Conservation (phyloP, 805 yeast genomes). For the Sugiyamaella valdiviana region DNA sequence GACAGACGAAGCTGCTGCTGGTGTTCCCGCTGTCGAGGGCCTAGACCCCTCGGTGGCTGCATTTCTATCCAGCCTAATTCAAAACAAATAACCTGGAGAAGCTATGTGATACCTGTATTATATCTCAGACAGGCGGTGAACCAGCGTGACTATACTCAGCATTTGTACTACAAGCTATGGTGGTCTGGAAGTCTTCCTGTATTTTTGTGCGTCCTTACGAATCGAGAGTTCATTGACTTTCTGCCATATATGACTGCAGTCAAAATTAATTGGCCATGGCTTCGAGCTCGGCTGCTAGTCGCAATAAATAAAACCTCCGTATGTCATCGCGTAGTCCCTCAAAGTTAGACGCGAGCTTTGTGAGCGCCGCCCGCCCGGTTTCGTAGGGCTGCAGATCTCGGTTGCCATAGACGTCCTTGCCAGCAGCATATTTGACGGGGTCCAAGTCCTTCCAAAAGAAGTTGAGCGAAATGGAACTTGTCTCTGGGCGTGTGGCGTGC, state of each 20-base stretch:
- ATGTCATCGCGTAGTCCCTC: constrained; percentile 26
- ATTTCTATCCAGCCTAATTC: constrained; percentile 46
- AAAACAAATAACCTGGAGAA: constrained; percentile 17
- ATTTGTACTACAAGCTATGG: no score
- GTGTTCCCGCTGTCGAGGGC: constrained; percentile 40
- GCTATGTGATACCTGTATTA: neutral
- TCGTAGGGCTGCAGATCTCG: constrained; percentile 33
- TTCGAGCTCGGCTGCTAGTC: constrained; percentile 28
- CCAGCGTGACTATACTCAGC: no score
- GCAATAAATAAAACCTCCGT: constrained; percentile 26
- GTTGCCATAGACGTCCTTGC: constrained; percentile 35
- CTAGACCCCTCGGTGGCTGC: constrained; percentile 44
- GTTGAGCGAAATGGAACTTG: constrained; percentile 32
- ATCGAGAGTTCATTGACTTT: no score
- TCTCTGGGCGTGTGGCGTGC: constrained; percentile 32
- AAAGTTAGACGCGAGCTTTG: constrained; percentile 23
- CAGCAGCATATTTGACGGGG: constrained; percentile 25
- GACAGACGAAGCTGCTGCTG: neutral
- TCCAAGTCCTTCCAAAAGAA: constrained; percentile 33
- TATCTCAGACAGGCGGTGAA: no score
- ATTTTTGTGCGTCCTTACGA: neutral
- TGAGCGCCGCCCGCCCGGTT: constrained; percentile 26
- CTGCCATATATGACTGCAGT: no score
- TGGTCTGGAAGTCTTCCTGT: no score
- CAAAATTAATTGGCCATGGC: neutral